Base-by-base conservation (phyloP, 2,329 filamentous ascomycete species). In the Coniochaeta pulveracea region DNA sequence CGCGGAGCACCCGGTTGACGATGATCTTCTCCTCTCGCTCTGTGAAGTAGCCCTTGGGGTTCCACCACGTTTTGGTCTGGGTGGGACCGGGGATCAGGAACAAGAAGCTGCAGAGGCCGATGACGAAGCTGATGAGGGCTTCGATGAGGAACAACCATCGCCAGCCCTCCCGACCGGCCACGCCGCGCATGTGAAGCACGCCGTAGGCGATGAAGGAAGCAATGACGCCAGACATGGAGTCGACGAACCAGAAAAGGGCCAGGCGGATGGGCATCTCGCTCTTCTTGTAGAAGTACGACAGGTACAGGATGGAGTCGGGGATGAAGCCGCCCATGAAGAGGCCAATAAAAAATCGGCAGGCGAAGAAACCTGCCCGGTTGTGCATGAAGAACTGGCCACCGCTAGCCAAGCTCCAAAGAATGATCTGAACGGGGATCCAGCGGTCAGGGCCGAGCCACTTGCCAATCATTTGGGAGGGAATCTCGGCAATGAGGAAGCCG, bases 401-500 rank as follows among this genome's bases (percentile, higher is more conserved):
- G 4, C 52, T 49, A 3, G 55, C 52, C 2, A 52, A 16, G n/a
- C 47, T 50, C 55, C 55, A 58, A 4, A 49, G 34, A 2, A 49
- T 43, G 48, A 56, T 55, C n/a, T 54, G 49, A 5, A 47, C 46
- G 6, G 55, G 55, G 19, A 57, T 56, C 54, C 55, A 58, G 4
- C 49, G 45, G 33, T 56, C 53, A 2, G 46, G 46, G n/a, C 49
- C 55, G 3, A 58, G 41, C 44, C 64, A 66, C 48, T 79, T 79
- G 26, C 61, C 66, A 11, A 78, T 45, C 8, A 79, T 57, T 43
- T 78, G 72, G 0, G 72, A 77, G 0, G 74, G 74, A 2, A 79
- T 51, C 43, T 79, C 74, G 0, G 73, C 70, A 4, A 61, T 50
- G 3, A 76, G 50, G 40, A 76, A 76, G 0, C 60, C 59, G 4